Percentiles rank a stretch among this genome's conserved stretches.
These are phyloP conservation scores for Colletotrichum noveboracense DNA, from an alignment of 2,329 filamentous ascomycete genomes.

Conservation along the genomic window DNA sequence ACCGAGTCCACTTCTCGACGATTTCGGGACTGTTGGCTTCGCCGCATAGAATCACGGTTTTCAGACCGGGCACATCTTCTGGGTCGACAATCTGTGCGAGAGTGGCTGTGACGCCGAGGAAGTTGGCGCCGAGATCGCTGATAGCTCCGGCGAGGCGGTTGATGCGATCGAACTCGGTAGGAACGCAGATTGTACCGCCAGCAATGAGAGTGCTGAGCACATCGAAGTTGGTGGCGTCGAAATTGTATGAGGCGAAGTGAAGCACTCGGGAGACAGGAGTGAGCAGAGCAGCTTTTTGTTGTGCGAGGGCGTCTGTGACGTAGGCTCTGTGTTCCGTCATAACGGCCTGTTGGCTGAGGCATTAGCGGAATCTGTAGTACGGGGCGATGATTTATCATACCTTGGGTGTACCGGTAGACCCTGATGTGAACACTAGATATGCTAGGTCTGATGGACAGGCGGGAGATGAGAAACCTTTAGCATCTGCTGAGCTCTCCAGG, in stretches of 20 bases:
- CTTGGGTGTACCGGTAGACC: conserved; percentile 53
- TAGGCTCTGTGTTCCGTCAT: conserved; percentile 33
- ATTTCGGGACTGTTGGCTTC: conserved; percentile 52
- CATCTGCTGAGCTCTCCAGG: conserved; percentile 5
- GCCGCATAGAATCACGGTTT: conserved; percentile 43
- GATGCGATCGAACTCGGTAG: conserved; percentile 53
- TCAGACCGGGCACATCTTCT: conserved; percentile 37
- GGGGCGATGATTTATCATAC: conserved; percentile 14
- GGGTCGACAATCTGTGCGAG: conserved; percentile 53
- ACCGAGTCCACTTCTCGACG: conserved; percentile 44
- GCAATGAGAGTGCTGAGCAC: conserved; percentile 55
- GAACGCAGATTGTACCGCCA: conserved; percentile 65
- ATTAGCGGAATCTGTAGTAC: neutral
- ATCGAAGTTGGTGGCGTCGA: conserved; percentile 57
- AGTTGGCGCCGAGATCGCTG: conserved; percentile 52
- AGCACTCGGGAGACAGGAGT: conserved; percentile 47
- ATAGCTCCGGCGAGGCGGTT: conserved; percentile 56
- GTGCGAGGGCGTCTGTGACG: conserved; percentile 22
- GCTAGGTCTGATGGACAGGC: conserved; percentile 20
- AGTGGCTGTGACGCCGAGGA: conserved; percentile 62
- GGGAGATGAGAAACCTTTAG: neutral
- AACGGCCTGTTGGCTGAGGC: conserved; percentile 31
- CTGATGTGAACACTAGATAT: conserved; percentile 42
- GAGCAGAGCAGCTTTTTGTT: neutral
- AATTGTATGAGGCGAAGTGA: conserved; percentile 60